phyloP scores from a whole-genome alignment of 75 land plant genomes.

The Chamaecyparis obtusa region DNA sequence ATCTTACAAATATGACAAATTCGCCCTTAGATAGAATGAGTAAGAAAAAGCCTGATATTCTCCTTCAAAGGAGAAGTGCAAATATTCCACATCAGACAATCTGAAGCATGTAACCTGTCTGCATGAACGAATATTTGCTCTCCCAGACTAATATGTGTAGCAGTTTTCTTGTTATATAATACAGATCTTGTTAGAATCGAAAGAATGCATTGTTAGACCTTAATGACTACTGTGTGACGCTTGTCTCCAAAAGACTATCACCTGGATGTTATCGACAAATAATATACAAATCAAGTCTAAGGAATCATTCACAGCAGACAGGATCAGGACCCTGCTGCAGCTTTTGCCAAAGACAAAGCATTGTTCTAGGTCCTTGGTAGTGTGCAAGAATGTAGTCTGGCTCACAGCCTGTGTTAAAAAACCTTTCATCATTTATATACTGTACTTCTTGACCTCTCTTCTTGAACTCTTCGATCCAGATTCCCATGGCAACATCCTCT shows the following conservation, averaged over 20 bases:
- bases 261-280: not conserved
- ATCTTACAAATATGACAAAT: slow-evolving; percentile 8
- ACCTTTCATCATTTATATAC: slow-evolving; percentile 55
- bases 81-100: slow-evolving; percentile 1
- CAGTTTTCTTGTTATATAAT: not conserved
- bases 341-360: slow-evolving; percentile 84
- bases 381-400: slow-evolving; percentile 71
- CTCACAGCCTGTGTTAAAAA: slow-evolving; percentile 63
- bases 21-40: not conserved
- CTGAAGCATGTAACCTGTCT: not conserved
- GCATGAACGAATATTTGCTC: not conserved
- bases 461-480: slow-evolving; percentile 78
- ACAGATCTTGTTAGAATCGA: slow-evolving; percentile 10
- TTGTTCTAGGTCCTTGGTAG: slow-evolving; percentile 74
- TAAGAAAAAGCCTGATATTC: not conserved
- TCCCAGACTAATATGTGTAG: not conserved
- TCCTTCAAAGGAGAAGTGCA: slow-evolving; percentile 3
- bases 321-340: slow-evolving; percentile 49
- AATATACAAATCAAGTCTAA: not conserved
- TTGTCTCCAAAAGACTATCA: slow-evolving; percentile 8
- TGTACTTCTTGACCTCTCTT: slow-evolving; percentile 42
- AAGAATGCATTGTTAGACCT: slow-evolving; percentile 5
- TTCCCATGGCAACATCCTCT: slow-evolving; percentile 97
- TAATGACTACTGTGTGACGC: not conserved
- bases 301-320: slow-evolving; percentile 58